Percentiles rank a stretch among this genome's conserved stretches.
phyloP scores from a whole-genome alignment of 2,329 filamentous ascomycete genomes.

The Bipolaris gigantea region DNA sequence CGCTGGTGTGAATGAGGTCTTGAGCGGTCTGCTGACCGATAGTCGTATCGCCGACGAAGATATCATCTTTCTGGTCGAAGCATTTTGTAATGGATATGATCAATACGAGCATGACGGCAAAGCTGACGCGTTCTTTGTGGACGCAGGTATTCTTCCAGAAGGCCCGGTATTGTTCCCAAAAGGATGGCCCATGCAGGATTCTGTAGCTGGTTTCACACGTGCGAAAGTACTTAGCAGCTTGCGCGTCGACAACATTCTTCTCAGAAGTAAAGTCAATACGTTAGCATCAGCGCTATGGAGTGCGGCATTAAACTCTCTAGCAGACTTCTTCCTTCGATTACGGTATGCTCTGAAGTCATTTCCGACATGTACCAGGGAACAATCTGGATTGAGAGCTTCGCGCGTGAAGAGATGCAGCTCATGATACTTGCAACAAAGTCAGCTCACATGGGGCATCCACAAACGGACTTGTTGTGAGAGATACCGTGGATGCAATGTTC shows the following conservation, averaged over 20 bases:
- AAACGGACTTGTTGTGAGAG: neutral
- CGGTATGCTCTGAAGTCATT: conserved; percentile 41
- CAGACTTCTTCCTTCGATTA: conserved; percentile 30
- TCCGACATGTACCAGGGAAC: conserved; percentile 34
- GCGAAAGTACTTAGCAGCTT: conserved; percentile 53
- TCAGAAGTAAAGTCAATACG: conserved; percentile 42
- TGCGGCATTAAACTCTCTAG: conserved; percentile 25
- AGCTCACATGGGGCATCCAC: conserved; percentile 2
- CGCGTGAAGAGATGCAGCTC: conserved; percentile 42
- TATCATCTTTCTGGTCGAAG: conserved; percentile 36
- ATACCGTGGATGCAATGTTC: conserved; percentile 40
- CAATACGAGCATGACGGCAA: conserved; percentile 47
- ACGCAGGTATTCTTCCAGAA: conserved; percentile 50
- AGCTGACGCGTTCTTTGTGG: conserved; percentile 28
- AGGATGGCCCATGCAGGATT: conserved; percentile 58
- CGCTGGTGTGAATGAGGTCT: conserved; percentile 45
- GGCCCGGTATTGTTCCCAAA: conserved; percentile 53
- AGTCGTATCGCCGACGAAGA: conserved; percentile 50
- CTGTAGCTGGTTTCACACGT: conserved; percentile 56
- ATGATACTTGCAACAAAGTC: conserved; percentile 33
- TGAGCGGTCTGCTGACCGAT: conserved; percentile 45
- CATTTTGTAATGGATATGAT: conserved; percentile 46
- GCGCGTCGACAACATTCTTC: conserved; percentile 45
- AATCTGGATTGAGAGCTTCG: conserved; percentile 33
- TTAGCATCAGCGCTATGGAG: conserved; percentile 33